Conservation (phyloP, 805 yeast species). For the Huiozyma naganishii region DNA sequence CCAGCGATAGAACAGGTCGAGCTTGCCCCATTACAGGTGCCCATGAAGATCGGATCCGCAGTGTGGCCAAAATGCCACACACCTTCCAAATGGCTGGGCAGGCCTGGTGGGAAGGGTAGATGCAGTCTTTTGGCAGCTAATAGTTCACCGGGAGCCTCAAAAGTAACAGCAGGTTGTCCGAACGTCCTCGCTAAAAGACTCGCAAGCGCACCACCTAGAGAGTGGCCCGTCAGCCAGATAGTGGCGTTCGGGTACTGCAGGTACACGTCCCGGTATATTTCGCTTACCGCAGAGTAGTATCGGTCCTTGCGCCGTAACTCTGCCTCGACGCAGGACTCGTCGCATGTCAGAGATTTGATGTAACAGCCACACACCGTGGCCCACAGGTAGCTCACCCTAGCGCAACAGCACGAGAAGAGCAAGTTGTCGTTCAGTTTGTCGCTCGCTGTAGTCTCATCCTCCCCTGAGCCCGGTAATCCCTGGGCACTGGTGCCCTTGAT, state of each 20-base stretch:
- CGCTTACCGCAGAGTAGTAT: constrained; percentile 71
- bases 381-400: constrained; percentile 85
- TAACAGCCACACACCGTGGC: constrained; percentile 92
- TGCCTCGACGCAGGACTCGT: constrained; percentile 73
- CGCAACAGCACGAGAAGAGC: constrained; percentile 92
- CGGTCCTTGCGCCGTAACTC: constrained; percentile 66
- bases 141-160: constrained; percentile 88
- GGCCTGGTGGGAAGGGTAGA: constrained; percentile 87
- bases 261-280: constrained; percentile 65
- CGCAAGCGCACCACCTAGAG: constrained; percentile 84
- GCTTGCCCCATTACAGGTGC: constrained; percentile 90
- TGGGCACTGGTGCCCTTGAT: constrained; percentile 91
- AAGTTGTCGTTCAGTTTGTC: constrained; percentile 85
- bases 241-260: constrained; percentile 54
- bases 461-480: constrained; percentile 61
- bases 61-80: constrained; percentile 95
- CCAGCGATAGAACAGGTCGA: constrained; percentile 86
- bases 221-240: constrained; percentile 92
- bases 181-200: constrained; percentile 76
- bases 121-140: constrained; percentile 77
- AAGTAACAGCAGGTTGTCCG: constrained; percentile 83
- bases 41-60: constrained; percentile 95
- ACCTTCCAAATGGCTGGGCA: constrained; percentile 65
- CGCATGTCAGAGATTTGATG: constrained; percentile 72
- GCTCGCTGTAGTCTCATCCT: constrained; percentile 64